phyloP scores from a whole-genome alignment of 768 basidiomycete species.

The Lactarius hatsudake region DNA sequence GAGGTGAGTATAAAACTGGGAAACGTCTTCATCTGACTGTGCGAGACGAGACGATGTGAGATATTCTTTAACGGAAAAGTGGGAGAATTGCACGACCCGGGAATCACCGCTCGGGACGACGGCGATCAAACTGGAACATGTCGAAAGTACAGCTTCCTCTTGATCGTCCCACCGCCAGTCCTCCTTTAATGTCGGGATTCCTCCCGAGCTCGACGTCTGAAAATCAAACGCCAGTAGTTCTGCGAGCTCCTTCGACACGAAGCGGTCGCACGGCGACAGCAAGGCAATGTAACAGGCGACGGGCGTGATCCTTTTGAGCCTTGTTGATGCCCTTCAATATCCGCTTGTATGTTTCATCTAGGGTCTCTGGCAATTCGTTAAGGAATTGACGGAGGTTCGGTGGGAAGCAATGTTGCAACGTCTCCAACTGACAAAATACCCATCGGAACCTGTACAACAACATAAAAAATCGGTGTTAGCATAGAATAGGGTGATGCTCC shows the following conservation, averaged over 20 bases:
- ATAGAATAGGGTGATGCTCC: not conserved
- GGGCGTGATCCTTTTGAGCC: not conserved
- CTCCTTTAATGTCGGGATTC: not conserved
- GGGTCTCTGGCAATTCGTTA: not conserved
- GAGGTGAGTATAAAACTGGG: not conserved
- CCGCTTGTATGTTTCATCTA: not conserved
- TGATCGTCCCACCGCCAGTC: not conserved
- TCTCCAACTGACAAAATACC: not conserved
- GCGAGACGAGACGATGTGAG: not conserved
- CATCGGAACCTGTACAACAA: not conserved
- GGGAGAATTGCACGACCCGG: not conserved
- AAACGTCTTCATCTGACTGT: not conserved
- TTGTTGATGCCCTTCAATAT: not conserved
- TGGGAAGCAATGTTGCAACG: not conserved
- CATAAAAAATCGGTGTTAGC: not conserved
- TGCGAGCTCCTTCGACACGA: not conserved
- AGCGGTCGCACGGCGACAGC: not conserved
- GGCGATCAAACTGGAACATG: not conserved
- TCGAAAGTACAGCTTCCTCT: not conserved
- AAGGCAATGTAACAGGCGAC: not conserved
- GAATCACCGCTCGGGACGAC: not conserved
- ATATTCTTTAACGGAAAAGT: not conserved
- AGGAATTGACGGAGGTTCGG: not conserved
- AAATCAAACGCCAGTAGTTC: not conserved
- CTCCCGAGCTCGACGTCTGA: not conserved